These are phyloP conservation scores for Kodamaea sp. DNA, from an alignment of 1,139 yeast species.

Conservation along the genomic window DNA sequence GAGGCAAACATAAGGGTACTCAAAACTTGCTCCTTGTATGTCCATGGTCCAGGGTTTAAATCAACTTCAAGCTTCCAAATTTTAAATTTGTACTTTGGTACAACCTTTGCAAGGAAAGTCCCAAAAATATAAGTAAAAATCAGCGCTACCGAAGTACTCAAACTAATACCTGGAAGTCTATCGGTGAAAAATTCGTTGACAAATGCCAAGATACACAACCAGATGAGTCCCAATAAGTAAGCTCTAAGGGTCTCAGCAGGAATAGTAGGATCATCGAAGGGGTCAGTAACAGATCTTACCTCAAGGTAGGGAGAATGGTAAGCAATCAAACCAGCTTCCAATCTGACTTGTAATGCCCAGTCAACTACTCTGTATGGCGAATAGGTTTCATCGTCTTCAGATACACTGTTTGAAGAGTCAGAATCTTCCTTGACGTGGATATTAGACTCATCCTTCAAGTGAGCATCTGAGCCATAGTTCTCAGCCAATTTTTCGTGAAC, in stretches of 20 bases:
- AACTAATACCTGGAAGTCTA: slow-evolving; percentile 50
- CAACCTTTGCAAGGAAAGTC: slow-evolving; percentile 19
- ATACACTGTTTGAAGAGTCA: slow-evolving; percentile 23
- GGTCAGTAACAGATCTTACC: slow-evolving; percentile 57
- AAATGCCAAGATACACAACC: slow-evolving; percentile 56
- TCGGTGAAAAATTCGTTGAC: slow-evolving; percentile 59
- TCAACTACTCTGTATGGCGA: slow-evolving; percentile 5
- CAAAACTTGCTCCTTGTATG: slow-evolving; percentile 22
- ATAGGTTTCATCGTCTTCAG: slow-evolving; percentile 13
- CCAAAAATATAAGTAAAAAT: slow-evolving; percentile 60
- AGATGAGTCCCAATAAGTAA: slow-evolving; percentile 53
- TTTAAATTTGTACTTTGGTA: slow-evolving; percentile 22
- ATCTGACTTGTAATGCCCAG: slow-evolving; percentile 15
- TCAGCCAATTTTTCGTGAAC: slow-evolving; percentile 1
- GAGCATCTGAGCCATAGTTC: not conserved
- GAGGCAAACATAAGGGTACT: slow-evolving; percentile 20
- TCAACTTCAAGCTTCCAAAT: slow-evolving; percentile 17
- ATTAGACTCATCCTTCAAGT: slow-evolving; percentile 8
- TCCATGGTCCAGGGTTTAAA: slow-evolving; percentile 26
- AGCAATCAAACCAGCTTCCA: slow-evolving; percentile 31
- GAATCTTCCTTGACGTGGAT: slow-evolving; percentile 13
- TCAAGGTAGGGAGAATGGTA: slow-evolving; percentile 65
- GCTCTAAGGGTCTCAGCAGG: slow-evolving; percentile 59
- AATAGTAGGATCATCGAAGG: slow-evolving; percentile 48
- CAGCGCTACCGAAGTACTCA: slow-evolving; percentile 52